Evolutionary conservation across 768 basidiomycete species (phyloP), one percentile per base, ranked within the genome.

Genomic region (Suillus clintonianus): DNA sequence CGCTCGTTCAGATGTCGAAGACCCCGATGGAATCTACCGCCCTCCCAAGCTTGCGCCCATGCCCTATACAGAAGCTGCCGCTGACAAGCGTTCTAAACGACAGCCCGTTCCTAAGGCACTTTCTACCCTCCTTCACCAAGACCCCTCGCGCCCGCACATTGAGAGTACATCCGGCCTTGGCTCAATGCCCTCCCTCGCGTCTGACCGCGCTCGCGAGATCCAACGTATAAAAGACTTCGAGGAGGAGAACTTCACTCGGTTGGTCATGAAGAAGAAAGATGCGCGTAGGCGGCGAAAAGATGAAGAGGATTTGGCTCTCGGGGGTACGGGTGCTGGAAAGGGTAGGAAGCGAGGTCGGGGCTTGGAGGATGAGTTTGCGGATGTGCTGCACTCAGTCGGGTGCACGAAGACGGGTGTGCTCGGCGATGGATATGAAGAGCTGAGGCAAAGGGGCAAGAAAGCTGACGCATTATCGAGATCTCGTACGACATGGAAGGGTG

Each of bases 231-330:
- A 85, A 58, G 89, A 94, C 65, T 99, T 93, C 74, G 97, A 99
- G 78, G 95, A 97, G 74, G 94, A 94, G 53, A 95, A 97, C 76
- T 94, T 98, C 78, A 92, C 91, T 42, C 89, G 97, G 51, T 70
- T 98, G 60, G 82, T 96, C 64, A 89, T 95, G 86, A 92, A 89
- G 73, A 98, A 98, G 82, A 89, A 87, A 70, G 95, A 97, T 51
- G 83, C 85, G 17, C 85, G 82, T 68, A 81, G 88, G 51, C 83
- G 96, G 22, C 78, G 74, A 59, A 82, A 86, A 64, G 96, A 98
- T 70, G 97, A 98, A 75, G 92, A 86, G 66, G 91, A 94, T 66
- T 78, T 98, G 65, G 94, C 94, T 19, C 79, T 98, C 14, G 97
- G 97, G 59, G 92, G 90, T 14, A 85, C 83, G 24, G 79, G 81